Conservation (phyloP, 257 asterid genomes). For the Echites panduratus region DNA sequence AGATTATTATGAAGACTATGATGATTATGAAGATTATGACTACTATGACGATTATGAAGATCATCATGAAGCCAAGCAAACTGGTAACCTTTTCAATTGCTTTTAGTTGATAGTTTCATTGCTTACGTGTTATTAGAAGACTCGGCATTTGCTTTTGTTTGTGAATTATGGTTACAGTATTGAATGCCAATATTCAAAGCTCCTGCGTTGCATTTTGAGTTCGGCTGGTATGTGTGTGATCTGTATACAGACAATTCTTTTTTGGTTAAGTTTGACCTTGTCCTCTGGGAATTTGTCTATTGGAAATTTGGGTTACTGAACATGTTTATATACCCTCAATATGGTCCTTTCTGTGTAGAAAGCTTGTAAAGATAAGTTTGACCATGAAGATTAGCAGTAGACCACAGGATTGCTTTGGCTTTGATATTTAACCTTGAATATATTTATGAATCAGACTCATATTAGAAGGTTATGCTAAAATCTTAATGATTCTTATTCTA, state of each 20-base stretch:
- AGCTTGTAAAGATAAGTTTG: not conserved
- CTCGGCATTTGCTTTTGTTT: not conserved
- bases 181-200: not conserved
- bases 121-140: not conserved
- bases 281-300: not conserved
- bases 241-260: no score
- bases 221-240: not conserved
- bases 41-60: constrained; percentile 44
- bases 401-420: not conserved
- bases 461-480: not conserved
- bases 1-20: constrained; percentile 45
- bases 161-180: not conserved
- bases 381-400: not conserved
- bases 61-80: constrained; percentile 36
- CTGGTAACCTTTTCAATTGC: constrained; percentile 27
- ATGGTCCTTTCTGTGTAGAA: no score
- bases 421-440: not conserved
- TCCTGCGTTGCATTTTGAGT: not conserved
- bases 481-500: not conserved
- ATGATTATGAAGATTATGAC: constrained; percentile 43
- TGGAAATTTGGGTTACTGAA: not conserved
- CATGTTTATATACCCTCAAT: not conserved
- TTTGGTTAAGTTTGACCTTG: not conserved
- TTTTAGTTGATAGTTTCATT: not conserved
- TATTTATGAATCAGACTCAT: not conserved